These are phyloP conservation scores for Kodamaea neixiangensis DNA, from an alignment of 805 yeast genomes.

Conservation along the genomic window DNA sequence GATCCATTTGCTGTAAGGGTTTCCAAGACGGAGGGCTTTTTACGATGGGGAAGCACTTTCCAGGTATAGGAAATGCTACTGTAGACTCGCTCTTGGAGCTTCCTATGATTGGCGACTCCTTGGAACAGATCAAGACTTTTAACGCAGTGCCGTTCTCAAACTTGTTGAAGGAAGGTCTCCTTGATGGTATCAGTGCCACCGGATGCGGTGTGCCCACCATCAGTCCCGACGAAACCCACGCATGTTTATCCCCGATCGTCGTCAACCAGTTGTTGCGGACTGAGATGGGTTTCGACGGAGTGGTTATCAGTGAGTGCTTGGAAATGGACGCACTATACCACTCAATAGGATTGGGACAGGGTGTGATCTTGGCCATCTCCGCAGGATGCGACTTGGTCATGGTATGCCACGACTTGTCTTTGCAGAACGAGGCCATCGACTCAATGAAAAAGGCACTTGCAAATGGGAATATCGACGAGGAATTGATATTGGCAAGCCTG, in stretches of 20 bases:
- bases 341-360: conserved; percentile 67
- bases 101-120: conserved; percentile 59
- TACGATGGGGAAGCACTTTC: conserved; percentile 64
- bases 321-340: conserved; percentile 65
- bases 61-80: conserved; percentile 64
- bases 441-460: conserved; percentile 38
- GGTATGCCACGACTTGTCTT: conserved; percentile 56
- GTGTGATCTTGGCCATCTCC: conserved; percentile 58
- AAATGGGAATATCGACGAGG: conserved; percentile 47
- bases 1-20: conserved; percentile 54
- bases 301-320: conserved; percentile 59
- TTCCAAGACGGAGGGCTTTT: conserved; percentile 54
- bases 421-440: conserved; percentile 58
- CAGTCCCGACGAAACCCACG: conserved; percentile 61
- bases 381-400: conserved; percentile 67
- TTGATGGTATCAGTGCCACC: conserved; percentile 61
- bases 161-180: conserved; percentile 42
- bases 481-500: conserved; percentile 40
- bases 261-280: conserved; percentile 51
- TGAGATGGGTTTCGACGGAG: conserved; percentile 55
- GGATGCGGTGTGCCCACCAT: conserved; percentile 67
- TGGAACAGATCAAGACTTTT: conserved; percentile 51
- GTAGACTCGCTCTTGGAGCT: conserved; percentile 58
- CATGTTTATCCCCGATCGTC: conserved; percentile 57
- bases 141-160: conserved; percentile 53